Percentiles rank a stretch among this genome's conserved stretches.
Conservation (phyloP, 2,329 filamentous ascomycete genomes). For the Penicillium olsonii region DNA sequence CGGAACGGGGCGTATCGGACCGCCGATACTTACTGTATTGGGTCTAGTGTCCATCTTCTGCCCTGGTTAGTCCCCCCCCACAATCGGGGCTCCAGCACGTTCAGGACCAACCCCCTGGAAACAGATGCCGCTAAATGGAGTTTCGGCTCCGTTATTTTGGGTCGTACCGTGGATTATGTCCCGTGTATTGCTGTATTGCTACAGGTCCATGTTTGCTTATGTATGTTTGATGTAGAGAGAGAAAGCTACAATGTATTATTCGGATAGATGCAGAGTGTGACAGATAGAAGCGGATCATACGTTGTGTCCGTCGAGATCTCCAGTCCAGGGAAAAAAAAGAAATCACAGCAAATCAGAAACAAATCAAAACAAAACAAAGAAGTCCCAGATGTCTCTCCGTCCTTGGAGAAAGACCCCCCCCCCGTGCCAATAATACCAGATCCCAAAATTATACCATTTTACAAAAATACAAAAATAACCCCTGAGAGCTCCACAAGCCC, state of each 20-base stretch:
- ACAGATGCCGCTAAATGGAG: conserved; percentile 3
- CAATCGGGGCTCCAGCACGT: conserved; percentile 15
- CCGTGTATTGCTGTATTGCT: neutral
- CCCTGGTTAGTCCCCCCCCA: conserved; percentile 4
- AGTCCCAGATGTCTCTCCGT: neutral
- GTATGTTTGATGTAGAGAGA: neutral
- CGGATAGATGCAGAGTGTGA: neutral
- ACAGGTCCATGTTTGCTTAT: neutral
- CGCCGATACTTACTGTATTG: neutral
- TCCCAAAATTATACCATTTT: neutral
- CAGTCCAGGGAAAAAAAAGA: neutral
- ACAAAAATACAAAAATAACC: conserved; percentile 9
- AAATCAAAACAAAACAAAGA: neutral
- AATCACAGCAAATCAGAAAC: neutral
- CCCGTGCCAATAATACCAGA: neutral
- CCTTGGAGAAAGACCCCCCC: neutral
- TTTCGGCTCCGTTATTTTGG: conserved; percentile 15
- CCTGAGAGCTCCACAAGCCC: conserved; percentile 9
- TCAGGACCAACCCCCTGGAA: conserved; percentile 17
- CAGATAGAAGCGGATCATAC: neutral
- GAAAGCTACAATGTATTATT: neutral
- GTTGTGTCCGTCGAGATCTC: neutral
- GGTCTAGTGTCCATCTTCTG: neutral
- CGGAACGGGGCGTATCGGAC: conserved; percentile 7
- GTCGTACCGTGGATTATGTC: neutral